Percentiles rank a stretch among this genome's conserved stretches.
Conservation (phyloP, 768 basidiomycete species). For the Xerocomellus intermedius region DNA sequence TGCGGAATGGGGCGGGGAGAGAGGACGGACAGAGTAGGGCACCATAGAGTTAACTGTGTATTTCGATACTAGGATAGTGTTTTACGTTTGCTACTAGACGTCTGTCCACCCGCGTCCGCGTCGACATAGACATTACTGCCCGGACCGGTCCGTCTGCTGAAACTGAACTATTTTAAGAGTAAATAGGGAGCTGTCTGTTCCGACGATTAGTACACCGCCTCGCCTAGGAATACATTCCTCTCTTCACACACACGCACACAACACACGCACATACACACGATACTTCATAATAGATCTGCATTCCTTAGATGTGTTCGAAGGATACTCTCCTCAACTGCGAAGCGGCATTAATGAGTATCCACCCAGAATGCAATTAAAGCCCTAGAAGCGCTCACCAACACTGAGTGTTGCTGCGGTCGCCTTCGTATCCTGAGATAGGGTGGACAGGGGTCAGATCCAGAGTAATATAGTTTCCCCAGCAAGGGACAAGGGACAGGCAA, state of each 20-base stretch:
- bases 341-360: slow-evolving; percentile 1
- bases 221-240: background rate
- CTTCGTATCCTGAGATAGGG: slow-evolving; percentile 57
- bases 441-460: slow-evolving; percentile 6
- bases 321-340: slow-evolving; percentile 67
- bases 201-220: background rate
- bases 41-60: background rate
- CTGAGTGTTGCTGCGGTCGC: slow-evolving; percentile 70
- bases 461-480: background rate
- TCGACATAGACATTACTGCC: background rate
- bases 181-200: background rate
- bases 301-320: slow-evolving; percentile 66
- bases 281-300: slow-evolving; percentile 61
- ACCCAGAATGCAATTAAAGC: background rate
- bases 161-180: background rate
- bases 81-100: slow-evolving; percentile 7
- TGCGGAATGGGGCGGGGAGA: slow-evolving; percentile 46
- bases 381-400: slow-evolving; percentile 47
- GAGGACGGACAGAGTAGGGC: slow-evolving; percentile 20
- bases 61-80: background rate
- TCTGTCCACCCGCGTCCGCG: too few species aligned
- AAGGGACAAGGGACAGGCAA: slow-evolving; percentile 8
- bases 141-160: background rate
- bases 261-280: background rate
- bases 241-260: slow-evolving; percentile 3